A percentile compares a stretch with the other conserved stretches of the same genome.
These are phyloP conservation scores for Trichoderma brevicompactum DNA, from an alignment of 2,329 filamentous ascomycete genomes.

Conservation along the genomic window DNA sequence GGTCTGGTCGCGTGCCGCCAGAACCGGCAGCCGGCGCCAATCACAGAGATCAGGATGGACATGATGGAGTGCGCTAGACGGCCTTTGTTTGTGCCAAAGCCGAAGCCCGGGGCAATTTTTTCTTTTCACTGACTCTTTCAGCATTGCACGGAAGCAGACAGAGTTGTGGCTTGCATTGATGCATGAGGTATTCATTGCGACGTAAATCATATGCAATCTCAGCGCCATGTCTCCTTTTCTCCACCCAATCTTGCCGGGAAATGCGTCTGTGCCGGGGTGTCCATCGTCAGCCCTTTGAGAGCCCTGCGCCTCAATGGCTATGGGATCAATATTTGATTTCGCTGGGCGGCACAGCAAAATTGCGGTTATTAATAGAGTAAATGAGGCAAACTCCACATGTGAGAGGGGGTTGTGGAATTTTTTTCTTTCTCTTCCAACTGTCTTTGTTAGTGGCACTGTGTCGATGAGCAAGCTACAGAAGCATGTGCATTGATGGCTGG, in stretches of 20 bases:
- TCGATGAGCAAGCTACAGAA: neutral
- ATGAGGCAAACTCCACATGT: conserved; percentile 26
- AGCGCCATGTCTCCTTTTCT: conserved; percentile 25
- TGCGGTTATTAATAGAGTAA: conserved; percentile 28
- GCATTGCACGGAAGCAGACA: neutral
- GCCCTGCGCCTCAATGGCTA: conserved; percentile 24
- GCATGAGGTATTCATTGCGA: conserved; percentile 17
- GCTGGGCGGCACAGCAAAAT: conserved; percentile 20
- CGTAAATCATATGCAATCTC: conserved; percentile 22
- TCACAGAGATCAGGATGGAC: conserved; percentile 4
- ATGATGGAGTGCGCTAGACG: neutral
- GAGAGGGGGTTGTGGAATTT: conserved; percentile 13
- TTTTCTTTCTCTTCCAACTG: neutral
- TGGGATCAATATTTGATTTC: conserved; percentile 15
- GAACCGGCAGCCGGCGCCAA: conserved; percentile 13
- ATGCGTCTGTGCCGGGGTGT: conserved; percentile 5
- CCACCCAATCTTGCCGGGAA: conserved; percentile 27
- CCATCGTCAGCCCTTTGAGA: conserved; percentile 8
- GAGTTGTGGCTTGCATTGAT: conserved; percentile 14
- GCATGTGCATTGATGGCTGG: neutral
- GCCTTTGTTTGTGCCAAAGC: neutral
- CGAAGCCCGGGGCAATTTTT: neutral
- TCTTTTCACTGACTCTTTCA: neutral
- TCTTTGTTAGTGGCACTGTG: conserved; percentile 10
- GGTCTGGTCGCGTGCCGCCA: conserved; percentile 19